phyloP scores from a whole-genome alignment of 108 stramenopile species.

The Pseudonitzschia pungens region DNA sequence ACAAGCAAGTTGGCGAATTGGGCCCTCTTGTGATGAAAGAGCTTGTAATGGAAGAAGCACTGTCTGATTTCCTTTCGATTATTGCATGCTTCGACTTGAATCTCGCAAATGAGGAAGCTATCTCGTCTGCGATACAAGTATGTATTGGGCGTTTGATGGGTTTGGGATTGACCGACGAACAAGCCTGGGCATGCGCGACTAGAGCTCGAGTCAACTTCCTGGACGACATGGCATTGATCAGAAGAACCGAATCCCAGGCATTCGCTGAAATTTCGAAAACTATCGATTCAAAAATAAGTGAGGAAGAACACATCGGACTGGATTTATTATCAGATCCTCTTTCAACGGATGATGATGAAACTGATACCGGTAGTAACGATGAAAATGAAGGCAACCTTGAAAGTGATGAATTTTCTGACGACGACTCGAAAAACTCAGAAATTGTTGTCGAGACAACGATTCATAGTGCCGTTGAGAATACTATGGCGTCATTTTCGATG shows the following conservation, averaged over 20 bases:
- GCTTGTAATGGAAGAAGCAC: slow-evolving; percentile 45
- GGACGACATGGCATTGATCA: slow-evolving; percentile 44
- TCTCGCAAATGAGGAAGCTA: slow-evolving; percentile 55
- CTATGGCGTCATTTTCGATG: slow-evolving; percentile 31
- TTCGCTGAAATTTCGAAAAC: not conserved
- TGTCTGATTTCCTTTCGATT: slow-evolving; percentile 50
- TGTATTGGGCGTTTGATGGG: slow-evolving; percentile 54
- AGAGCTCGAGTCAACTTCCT: slow-evolving; percentile 52
- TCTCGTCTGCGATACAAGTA: slow-evolving; percentile 58
- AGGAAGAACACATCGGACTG: not conserved
- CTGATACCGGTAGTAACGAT: not conserved
- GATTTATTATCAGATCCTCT: not conserved
- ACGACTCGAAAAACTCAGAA: slow-evolving; percentile 37
- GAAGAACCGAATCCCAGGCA: slow-evolving; percentile 28
- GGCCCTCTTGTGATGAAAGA: slow-evolving; percentile 22
- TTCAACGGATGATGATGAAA: not conserved
- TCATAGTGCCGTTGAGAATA: slow-evolving; percentile 44
- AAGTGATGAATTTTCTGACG: slow-evolving; percentile 22
- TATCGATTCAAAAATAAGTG: too few species aligned
- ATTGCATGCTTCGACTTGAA: slow-evolving; percentile 63
- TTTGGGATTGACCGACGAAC: slow-evolving; percentile 47
- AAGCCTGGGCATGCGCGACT: slow-evolving; percentile 51
- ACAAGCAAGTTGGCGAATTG: slow-evolving; percentile 16
- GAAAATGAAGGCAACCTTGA: not conserved
- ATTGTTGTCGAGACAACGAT: slow-evolving; percentile 43